Evolutionary conservation across 345 rosid species (phyloP).

Genomic region (Rubroshorea leprosula): DNA sequence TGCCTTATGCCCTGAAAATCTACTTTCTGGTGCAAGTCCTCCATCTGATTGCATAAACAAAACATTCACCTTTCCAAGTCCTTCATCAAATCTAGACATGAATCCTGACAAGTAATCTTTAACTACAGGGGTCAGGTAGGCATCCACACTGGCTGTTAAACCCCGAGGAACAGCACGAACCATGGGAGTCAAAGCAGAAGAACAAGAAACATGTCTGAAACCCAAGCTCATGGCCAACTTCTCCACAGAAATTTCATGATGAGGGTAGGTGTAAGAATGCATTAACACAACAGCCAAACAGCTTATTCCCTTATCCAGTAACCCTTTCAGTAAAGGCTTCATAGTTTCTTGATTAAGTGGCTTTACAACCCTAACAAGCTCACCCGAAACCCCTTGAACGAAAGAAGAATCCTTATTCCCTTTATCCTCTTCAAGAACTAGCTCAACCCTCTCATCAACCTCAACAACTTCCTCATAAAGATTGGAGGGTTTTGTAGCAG

Average conservation of each 20-base stretch:
- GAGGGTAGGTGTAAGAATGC: constrained; percentile 90
- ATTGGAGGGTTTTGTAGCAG: constrained; percentile 71
- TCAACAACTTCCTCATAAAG: constrained; percentile 84
- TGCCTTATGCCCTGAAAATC: constrained; percentile 97
- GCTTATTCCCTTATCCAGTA: constrained; percentile 71
- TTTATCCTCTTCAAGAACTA: constrained; percentile 41
- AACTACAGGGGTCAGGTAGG: constrained; percentile 87
- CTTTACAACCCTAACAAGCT: constrained; percentile 69
- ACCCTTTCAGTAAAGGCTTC: constrained; percentile 46
- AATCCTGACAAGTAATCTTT: constrained; percentile 89
- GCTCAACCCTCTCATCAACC: constrained; percentile 90
- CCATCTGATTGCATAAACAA: constrained; percentile 98
- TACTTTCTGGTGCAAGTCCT: constrained; percentile 87
- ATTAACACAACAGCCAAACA: constrained; percentile 89
- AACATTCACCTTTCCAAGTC: constrained; percentile 70
- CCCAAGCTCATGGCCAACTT: constrained; percentile 77
- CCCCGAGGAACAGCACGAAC: constrained; percentile 98
- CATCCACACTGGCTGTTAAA: constrained; percentile 92
- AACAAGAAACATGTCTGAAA: constrained; percentile 82
- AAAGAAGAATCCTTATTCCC: constrained; percentile 18
- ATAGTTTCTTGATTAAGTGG: constrained; percentile 57
- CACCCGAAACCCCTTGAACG: constrained; percentile 78
- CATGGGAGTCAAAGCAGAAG: constrained; percentile 94
- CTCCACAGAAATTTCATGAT: constrained; percentile 77
- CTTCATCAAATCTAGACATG: constrained; percentile 79